Percentiles rank a stretch among this genome's conserved stretches.
Conservation (phyloP, 129 eudicot species). For the Lonicera japonica region DNA sequence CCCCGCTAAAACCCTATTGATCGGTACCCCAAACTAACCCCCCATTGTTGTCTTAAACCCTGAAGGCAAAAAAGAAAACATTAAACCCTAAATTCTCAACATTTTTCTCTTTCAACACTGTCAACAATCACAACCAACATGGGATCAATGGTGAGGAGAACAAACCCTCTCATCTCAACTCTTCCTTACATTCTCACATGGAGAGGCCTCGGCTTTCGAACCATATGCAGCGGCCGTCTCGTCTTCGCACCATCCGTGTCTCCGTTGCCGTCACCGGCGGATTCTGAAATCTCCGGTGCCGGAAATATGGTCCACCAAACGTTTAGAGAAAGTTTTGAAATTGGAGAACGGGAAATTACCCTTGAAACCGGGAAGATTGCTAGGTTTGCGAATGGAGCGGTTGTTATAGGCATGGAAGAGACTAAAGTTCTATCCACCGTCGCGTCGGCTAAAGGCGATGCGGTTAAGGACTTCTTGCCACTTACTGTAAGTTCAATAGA, state of each 20-base stretch:
- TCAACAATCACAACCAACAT: conserved; percentile 26
- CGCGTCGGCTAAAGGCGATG: conserved; percentile 52
- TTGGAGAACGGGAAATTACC: conserved; percentile 53
- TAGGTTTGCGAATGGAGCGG: conserved; percentile 88
- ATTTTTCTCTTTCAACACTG: too few species aligned
- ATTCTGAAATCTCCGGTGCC: conserved; percentile 24
- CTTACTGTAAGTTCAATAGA: conserved; percentile 57
- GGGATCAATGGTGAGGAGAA: conserved; percentile 46
- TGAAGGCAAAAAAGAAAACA: too few species aligned
- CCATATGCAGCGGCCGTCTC: conserved; percentile 44
- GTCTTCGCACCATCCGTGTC: conserved; percentile 26
- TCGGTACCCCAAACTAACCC: too few species aligned
- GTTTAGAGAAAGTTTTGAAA: conserved; percentile 72
- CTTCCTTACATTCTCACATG: conserved; percentile 40
- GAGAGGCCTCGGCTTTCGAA: conserved; percentile 30
- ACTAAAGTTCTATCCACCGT: conserved; percentile 88
- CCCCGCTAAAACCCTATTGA: too few species aligned
- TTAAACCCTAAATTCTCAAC: conserved; percentile 49
- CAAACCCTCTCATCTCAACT: conserved; percentile 40
- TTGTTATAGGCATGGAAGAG: conserved; percentile 69
- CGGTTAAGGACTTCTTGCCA: conserved; percentile 61
- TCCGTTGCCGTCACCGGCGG: conserved; percentile 21
- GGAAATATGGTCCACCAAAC: conserved; percentile 67
- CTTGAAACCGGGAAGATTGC: conserved; percentile 89
- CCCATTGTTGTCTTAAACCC: too few species aligned